Conservation (phyloP, 495 filamentous ascomycete species). For the Trichoderma gamsii region DNA sequence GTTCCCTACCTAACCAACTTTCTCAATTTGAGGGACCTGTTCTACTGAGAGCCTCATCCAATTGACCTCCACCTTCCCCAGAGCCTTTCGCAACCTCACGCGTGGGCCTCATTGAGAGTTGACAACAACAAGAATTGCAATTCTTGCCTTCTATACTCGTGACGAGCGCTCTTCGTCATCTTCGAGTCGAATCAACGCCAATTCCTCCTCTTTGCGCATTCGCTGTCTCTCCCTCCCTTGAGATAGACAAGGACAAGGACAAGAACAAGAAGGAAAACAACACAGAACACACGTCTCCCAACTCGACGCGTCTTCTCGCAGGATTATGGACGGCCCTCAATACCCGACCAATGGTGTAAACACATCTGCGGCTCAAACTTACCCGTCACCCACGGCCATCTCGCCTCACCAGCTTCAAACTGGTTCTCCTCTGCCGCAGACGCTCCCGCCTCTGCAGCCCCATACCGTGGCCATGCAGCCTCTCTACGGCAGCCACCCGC, state of each 20-base stretch:
- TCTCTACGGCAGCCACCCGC: conserved; percentile 54
- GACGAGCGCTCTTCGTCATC: neutral
- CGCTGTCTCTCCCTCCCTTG: conserved; percentile 7
- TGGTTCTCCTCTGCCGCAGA: conserved; percentile 54
- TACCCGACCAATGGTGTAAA: conserved; percentile 31
- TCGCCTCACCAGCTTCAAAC: conserved; percentile 57
- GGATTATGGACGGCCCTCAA: conserved; percentile 23
- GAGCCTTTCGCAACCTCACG: conserved; percentile 14
- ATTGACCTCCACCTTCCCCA: conserved; percentile 6
- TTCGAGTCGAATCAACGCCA: neutral
- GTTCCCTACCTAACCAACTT: conserved; percentile 12
- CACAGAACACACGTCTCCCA: conserved; percentile 8
- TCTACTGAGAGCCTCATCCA: conserved; percentile 12
- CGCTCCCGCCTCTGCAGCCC: conserved; percentile 64
- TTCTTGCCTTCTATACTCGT: neutral
- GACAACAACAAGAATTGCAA: neutral
- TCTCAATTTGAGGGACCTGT: conserved; percentile 12
- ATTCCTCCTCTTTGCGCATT: conserved; percentile 2
- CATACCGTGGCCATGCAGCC: conserved; percentile 56
- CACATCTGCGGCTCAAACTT: conserved; percentile 26
- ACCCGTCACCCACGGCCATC: conserved; percentile 47
- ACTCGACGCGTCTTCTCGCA: conserved; percentile 15
- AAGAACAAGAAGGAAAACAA: conserved; percentile 4
- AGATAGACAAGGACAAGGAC: neutral
- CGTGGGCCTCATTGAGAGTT: conserved; percentile 12